Evolutionary conservation across 768 basidiomycete genomes (phyloP), one percentile per base, ranked within the genome.

Genomic region (Nidularia sp.): DNA sequence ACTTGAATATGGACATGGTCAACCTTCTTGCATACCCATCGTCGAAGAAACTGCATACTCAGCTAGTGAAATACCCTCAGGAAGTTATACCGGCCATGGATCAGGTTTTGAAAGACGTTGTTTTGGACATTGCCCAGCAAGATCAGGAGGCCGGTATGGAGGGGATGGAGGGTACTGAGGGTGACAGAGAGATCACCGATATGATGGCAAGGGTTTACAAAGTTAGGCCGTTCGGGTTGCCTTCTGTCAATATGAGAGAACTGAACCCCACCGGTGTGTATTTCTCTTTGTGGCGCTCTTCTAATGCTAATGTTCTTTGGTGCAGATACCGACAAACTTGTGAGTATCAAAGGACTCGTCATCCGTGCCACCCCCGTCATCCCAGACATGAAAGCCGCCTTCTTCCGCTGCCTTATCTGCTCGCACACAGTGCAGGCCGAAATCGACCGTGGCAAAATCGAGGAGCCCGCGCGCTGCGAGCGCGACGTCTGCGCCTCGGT

Each of bases 41-140:
- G 8, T 83, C 83, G 53, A 85, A 81, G 63, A 97, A 93, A 66
- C 74, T 99, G 12, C 83, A 92, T 63, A 73, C 73, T 15, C 93
- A 97, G 63, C 80, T 99, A 3, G 68, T 85, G 55, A 94, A 93
- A 62, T 98, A 97, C 68, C 97, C 97, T 0, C 95, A 98, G 67
- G 97, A 99, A 75, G 86, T 98, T 45, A 80, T 99, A 46, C 96
- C 97, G 1, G 92, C 91, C 22, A 94, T 98, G 89, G 97, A 99
- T 75, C 92, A 96, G 61, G 87, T 93, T 0, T 71, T 98, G 59
- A 94, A 95, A 69, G 96, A 98, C 62, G 72, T 90, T 47, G 90
- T 98, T 89, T 70, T 98, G 49, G 90, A 93, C 59, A 64, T 89
- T 42, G 92, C 90, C 0, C 91, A 95, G 47, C 74, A 83, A 57